Percentiles rank a stretch among this genome's conserved stretches.
phyloP scores from a whole-genome alignment of 176 grass and related monocot species.

The Olyra latifolia region DNA sequence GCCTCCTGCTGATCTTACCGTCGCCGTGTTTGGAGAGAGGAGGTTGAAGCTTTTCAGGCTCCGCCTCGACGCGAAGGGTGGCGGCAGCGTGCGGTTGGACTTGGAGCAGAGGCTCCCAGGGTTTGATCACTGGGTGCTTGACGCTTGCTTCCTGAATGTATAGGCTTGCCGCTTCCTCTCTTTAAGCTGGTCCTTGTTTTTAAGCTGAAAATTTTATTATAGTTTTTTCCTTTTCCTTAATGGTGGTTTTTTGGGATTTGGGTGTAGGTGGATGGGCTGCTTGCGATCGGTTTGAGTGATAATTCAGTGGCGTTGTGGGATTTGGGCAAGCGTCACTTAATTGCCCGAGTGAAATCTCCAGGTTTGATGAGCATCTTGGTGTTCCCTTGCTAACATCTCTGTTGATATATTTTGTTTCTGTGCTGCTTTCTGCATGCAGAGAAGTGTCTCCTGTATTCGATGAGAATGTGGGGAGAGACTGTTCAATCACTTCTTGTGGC shows the following conservation, averaged over 20 bases:
- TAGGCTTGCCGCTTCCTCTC: not conserved
- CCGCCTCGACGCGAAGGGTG: not conserved
- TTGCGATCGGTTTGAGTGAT: conserved; percentile 80
- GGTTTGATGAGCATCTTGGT: conserved; percentile 32
- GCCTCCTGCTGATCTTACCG: not conserved
- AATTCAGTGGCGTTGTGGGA: conserved; percentile 86
- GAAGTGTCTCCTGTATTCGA: conserved; percentile 84
- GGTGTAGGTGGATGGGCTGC: conserved; percentile 52
- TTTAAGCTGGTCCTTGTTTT: not conserved
- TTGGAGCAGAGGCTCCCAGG: conserved; percentile 55
- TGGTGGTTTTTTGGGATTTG: not conserved
- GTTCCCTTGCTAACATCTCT: not conserved
- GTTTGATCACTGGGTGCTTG: conserved; percentile 89
- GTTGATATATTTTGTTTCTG: not conserved
- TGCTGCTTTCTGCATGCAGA: conserved; percentile 39
- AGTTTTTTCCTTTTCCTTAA: not conserved
- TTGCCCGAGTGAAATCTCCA: conserved; percentile 69
- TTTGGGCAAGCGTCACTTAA: conserved; percentile 27
- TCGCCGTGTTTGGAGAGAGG: conserved; percentile 66
- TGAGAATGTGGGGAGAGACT: conserved; percentile 73
- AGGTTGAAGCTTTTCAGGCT: conserved; percentile 67
- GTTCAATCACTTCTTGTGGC: conserved; percentile 53
- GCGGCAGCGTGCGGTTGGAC: conserved; percentile 25
- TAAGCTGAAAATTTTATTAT: not conserved
- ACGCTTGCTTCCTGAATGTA: conserved; percentile 70